Evolutionary conservation across 352 stramenopile genomes (phyloP), one percentile per base, ranked within the genome.

Genomic region (Pythium scleroteichum): DNA sequence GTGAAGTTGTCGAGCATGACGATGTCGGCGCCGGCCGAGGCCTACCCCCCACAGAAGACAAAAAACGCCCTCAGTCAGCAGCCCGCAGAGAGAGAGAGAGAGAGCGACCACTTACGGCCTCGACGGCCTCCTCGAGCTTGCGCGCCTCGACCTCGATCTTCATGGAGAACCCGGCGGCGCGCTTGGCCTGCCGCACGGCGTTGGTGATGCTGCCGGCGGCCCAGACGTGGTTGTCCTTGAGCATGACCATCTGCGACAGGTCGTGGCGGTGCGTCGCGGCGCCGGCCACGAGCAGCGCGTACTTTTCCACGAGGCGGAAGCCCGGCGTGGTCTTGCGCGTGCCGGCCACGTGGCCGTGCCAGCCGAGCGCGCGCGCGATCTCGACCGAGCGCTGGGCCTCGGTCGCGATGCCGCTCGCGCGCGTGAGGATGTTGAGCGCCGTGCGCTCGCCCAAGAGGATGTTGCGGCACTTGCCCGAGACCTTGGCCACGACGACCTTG

Each of bases 181-280:
- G 69, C 59, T 96, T 85, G 23, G 97, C 97, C 53, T 92, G 92
- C 35, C 85, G 72, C 6, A 99, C 96, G 10, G 97, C 96, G 23
- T 92, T 92, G 42, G 85, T 96, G 73, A 99, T 99, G 67, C 82
- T 97, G 22, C 97, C 97, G 20, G 86, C 87, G 16, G 81, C 84
- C 95, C 96, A 99, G 42, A 99, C 91, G 79, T 99, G 97, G 83
- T 99, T 99, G 73, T 99, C 97, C 74, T 99, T 99, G 47, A 99
- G 85, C 97, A 99, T 99, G 40, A 99, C 96, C 97, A 99, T 99
- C 72, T 99, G 97, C 65, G 90, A 98, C 24, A 99, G 75, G 79
- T 99, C 96, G 63, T 99, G 82, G 59, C 97, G 86, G 79, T 98
- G 94, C 54, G 94, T 98, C 39, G 82, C 85, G 39, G 85, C 90